Base-by-base conservation (phyloP, 164 flowering plant species). In the Platanus orientalis region DNA sequence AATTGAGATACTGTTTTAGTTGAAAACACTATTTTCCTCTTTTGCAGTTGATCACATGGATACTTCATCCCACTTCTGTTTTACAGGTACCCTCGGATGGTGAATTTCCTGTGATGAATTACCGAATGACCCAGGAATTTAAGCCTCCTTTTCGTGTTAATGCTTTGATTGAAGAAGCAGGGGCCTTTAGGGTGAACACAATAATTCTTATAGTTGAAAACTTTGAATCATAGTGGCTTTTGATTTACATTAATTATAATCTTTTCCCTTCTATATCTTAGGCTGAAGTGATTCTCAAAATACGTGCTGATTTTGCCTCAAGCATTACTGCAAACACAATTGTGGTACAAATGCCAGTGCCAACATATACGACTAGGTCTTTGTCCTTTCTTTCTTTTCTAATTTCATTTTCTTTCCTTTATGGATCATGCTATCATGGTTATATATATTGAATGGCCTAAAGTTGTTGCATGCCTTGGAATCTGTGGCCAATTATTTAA, bases 101-200 rank as follows among this genome's bases (percentile, higher is more conserved):
- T 64, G 99, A 94, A 74, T 91, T 94, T 73, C 83, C 99, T 59
- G 95, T 94, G 57, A 94, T 91, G 98, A 94, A 94, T 70, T 94
- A 94, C 63, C 95, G 97, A 19, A 85, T 91, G 79, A 94, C 99
- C 26, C 97, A 86, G 77, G 96, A 91, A 67, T 94, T 94, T 71
- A 89, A 84, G 80, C 97, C 99, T 68, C 97, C 99, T 17, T 94
- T 94, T 45, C 88, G 88, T 61, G 65, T 94, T 40, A 91, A 79
- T 60, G 73, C 93, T 55, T 74, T 94, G 71, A 84, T 94, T 73
- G 96, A 94, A 79, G 95, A 91, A 72, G 90, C 97, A 34, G 98
- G 98, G 52, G 12, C 85, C 12, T 84, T 86, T 34, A 88, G 78
- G 95, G 98, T 89, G 66, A 66, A 67, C 60, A 45, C 40, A 57